Conservation (phyloP, 331 rosid genomes). For the Cucumis variabilis region DNA sequence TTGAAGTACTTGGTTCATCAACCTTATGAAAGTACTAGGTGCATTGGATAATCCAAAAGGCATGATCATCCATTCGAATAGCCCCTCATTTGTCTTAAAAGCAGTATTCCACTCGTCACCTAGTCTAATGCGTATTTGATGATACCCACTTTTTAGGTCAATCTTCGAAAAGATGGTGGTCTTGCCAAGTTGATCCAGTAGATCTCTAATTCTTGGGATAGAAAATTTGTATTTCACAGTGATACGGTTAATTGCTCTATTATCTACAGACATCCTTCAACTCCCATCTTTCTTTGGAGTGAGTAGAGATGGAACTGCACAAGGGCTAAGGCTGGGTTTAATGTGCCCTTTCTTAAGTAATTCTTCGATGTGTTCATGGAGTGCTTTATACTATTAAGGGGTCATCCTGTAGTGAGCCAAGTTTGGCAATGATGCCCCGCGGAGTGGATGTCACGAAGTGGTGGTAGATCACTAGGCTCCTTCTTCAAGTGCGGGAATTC, state of each 20-base stretch:
- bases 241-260: neutral
- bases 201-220: fast-evolving
- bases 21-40: too few relatives aligned
- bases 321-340: neutral
- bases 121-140: too few relatives aligned
- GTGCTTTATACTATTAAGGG: neutral
- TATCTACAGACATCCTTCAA: neutral
- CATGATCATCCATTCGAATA: too few relatives aligned
- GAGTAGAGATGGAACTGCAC: neutral
- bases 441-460: neutral
- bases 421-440: neutral
- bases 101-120: too few relatives aligned
- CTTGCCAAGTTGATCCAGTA: neutral
- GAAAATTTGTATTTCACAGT: neutral
- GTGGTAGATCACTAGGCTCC: neutral
- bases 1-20: too few relatives aligned
- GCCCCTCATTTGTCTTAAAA: too few relatives aligned
- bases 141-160: too few relatives aligned
- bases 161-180: neutral
- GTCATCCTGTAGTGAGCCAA: neutral
- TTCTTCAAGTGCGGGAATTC: too few relatives aligned
- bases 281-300: neutral
- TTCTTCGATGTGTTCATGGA: too few relatives aligned
- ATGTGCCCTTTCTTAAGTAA: neutral
- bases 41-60: too few relatives aligned